Conservation (phyloP, 116 monocot species). For the Phalaenopsis hybrid region DNA sequence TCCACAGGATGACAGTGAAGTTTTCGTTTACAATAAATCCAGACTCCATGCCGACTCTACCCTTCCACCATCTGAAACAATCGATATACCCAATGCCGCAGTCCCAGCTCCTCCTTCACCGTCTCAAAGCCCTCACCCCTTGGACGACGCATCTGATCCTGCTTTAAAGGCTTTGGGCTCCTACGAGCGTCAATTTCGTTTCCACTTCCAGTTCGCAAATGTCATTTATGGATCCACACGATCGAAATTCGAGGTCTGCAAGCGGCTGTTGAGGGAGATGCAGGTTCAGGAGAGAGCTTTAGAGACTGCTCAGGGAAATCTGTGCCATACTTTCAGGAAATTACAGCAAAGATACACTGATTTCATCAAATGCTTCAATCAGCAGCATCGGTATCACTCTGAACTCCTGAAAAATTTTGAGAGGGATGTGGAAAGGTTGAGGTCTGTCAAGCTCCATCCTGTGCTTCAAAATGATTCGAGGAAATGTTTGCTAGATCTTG, state of each 20-base stretch:
- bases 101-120: slow-evolving; percentile 52
- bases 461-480: slow-evolving; percentile 48
- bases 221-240: slow-evolving; percentile 35
- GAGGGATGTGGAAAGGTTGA: slow-evolving; percentile 71
- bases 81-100: slow-evolving; percentile 32
- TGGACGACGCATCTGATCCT: slow-evolving; percentile 72
- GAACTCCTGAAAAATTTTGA: slow-evolving; percentile 66
- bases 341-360: slow-evolving; percentile 64
- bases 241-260: slow-evolving; percentile 59
- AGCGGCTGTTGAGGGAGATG: slow-evolving; percentile 68
- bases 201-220: slow-evolving; percentile 75
- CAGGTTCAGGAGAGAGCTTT: slow-evolving; percentile 82
- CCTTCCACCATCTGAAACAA: slow-evolving; percentile 44
- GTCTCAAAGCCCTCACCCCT: slow-evolving; percentile 39
- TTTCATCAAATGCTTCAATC: slow-evolving; percentile 54
- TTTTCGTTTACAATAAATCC: slow-evolving; percentile 73
- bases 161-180: slow-evolving; percentile 84
- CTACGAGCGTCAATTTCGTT: slow-evolving; percentile 74
- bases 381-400: slow-evolving; percentile 60
- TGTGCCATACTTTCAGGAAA: slow-evolving; percentile 56
- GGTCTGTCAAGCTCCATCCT: slow-evolving; percentile 55
- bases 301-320: slow-evolving; percentile 68
- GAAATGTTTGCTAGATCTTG: slow-evolving; percentile 82
- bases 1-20: slow-evolving; percentile 73
- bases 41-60: slow-evolving; percentile 46